Evolutionary conservation across 495 filamentous ascomycete genomes (phyloP), one percentile per base, ranked within the genome.

Genomic region (Halenospora varia): DNA sequence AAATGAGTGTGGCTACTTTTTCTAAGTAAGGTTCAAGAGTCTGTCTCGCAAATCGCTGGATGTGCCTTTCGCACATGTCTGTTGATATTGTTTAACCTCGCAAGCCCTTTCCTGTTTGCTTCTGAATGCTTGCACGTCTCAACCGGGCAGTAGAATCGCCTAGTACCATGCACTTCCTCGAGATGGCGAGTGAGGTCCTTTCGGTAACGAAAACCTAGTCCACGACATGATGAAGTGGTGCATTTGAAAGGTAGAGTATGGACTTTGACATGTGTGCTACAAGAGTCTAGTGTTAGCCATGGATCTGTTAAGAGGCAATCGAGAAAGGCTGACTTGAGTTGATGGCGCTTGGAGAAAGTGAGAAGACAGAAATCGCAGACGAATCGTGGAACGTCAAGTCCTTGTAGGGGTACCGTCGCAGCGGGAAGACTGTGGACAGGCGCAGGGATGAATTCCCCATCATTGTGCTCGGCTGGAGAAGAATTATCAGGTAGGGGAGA

Each of bases 141-240:
- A 8, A 48, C n/a, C 2, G 53, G 24, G 20, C 53, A 56, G 24
- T 56, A 56, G 25, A 56, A 56, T 2, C 53, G 53, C 45, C 53
- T 56, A 4, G 53, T 56, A 10, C 18, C 25, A 35, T 41, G 41
- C 18, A 48, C 41, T 6, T 56, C 45, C 13, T 56, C 53, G 44
- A 56, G 17, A 49, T 56, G 53, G 45, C 53, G 53, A 15, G 24
- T 22, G 8, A 11, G 53, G 24, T 29, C 53, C 18, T 56, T 48
- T 22, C 42, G 45, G 24, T 56, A 56, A 15, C 25, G 53, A 56
- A 26, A 56, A 19, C 53, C 53, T 48, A 44, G 6, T 18, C 10
- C 10, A 24, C 42, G 18, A 49, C 53, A 56, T 39, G 41, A 26
- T 48, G 8, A 44, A 29, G 48, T 48, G 10, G 53, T 19, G 24